Evolutionary conservation across 2,329 filamentous ascomycete species (phyloP), one percentile per base, ranked within the genome.

Genomic region (Venturia nashicola): DNA sequence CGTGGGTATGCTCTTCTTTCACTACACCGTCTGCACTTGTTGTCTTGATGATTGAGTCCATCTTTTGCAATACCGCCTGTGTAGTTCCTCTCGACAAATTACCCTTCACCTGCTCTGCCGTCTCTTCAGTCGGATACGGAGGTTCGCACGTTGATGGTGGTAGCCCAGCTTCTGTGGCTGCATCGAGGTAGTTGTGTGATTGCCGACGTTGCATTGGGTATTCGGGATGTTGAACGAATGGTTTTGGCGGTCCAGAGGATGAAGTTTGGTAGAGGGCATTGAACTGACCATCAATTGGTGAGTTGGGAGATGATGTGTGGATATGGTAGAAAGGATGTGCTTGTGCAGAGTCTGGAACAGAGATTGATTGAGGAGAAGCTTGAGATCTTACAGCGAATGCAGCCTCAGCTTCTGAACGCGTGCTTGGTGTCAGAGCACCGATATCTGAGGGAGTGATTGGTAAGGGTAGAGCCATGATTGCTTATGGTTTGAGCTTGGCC

Each of bases 381-480:
- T 57, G 51, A 57, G 51, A n/a, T 11, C 51, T 20, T 57, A 57
- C 51, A 44, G 63, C 34, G 59, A 65, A 57, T 40, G 63, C 63
- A 44, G 59, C 59, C 42, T 65, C 63, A 14, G 63, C 63, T 55
- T 65, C 59, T 18, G 59, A 65, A 16, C 42, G 59, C 16, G 63
- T 63, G 42, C 63, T 65, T 40, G 63, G 63, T 23, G 63, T 65
- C 36, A 65, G 20, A 51, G 46, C 43, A 46, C 54, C 61, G 36
- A 51, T 34, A n/a, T 40, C 44, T 36, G 61, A 44, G 5, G 61
- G 51, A 6, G 46, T 54, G n/a, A 62, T 51, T 39, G 60, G n/a
- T n/a, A 62, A 27, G 51, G 60, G 34, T 12, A 39, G n/a, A 39
- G 60, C 43, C 60, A 61, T 61, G 27, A 11, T 54, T 32, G 23